Evolutionary conservation across 2,329 filamentous ascomycete species (phyloP).

Genomic region (Fusarium pseudograminearum): DNA sequence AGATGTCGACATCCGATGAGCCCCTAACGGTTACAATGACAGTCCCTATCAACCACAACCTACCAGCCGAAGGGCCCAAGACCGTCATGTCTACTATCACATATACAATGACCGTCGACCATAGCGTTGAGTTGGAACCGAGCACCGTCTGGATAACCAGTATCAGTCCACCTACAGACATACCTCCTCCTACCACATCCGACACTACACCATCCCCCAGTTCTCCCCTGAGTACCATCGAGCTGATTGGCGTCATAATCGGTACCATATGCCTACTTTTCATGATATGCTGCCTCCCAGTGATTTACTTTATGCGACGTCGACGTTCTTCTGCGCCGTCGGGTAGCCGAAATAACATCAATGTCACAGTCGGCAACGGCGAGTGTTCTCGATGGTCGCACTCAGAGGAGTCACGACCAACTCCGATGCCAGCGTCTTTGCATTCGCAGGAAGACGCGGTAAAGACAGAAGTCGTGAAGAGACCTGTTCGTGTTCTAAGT

Average conservation of each 20-base stretch:
- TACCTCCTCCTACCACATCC: background rate
- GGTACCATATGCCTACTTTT: background rate
- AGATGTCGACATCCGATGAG: background rate
- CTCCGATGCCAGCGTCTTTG: background rate
- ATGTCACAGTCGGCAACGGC: background rate
- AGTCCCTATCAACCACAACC: background rate
- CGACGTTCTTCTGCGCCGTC: background rate
- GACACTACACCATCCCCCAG: background rate
- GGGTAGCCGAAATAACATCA: background rate
- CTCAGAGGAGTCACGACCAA: background rate
- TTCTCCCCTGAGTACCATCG: background rate
- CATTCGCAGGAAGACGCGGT: background rate
- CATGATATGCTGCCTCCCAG: background rate
- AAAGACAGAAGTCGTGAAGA: background rate
- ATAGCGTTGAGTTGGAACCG: background rate
- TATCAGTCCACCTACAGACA: background rate
- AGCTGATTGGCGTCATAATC: constrained; percentile 6
- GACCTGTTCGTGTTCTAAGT: background rate
- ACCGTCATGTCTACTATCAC: background rate
- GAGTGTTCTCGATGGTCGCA: constrained; percentile 1
- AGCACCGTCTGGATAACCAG: background rate
- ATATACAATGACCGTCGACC: background rate
- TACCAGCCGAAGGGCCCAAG: background rate
- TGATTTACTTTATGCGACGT: background rate
- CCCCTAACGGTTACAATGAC: background rate